Conservation (phyloP, 208 protist genomes). For the Acanthamoeba culbertsoni region DNA sequence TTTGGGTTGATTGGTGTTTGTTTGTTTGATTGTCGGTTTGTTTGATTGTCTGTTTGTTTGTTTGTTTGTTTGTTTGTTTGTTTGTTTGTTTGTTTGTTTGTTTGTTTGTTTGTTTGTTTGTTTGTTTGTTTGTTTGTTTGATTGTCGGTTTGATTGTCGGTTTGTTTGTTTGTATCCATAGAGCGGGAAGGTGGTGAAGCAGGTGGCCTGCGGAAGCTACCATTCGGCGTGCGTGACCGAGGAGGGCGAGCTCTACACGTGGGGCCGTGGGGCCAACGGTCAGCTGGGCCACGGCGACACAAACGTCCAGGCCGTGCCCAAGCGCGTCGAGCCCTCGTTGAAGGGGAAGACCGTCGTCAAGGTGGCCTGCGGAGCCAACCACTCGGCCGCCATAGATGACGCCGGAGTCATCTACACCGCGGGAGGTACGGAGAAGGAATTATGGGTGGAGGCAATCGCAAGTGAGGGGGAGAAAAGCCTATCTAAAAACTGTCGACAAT, state of each 20-base stretch:
- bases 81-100: too few relatives aligned
- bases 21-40: background rate
- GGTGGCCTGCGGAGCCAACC: background rate
- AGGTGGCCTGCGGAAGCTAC: background rate
- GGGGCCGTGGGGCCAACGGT: constrained; percentile 40
- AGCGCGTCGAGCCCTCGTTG: background rate
- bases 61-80: too few relatives aligned
- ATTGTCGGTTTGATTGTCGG: background rate
- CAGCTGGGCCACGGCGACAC: constrained; percentile 60
- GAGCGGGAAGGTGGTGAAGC: background rate
- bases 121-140: too few relatives aligned
- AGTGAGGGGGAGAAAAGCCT: too few relatives aligned
- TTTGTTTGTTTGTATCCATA: background rate
- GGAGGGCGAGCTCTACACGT: constrained; percentile 59
- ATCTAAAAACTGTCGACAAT: too few relatives aligned
- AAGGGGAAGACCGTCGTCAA: background rate
- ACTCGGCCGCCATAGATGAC: background rate
- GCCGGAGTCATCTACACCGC: background rate
- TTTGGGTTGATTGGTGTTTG: background rate
- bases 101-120: too few relatives aligned
- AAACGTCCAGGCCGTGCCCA: background rate
- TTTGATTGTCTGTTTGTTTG: background rate
- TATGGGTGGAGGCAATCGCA: background rate
- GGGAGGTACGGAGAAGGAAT: background rate
- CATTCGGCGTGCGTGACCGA: constrained; percentile 40